phyloP scores from a whole-genome alignment of 169 alveolate genomes.

The Cryptosporidium meleagridis region DNA sequence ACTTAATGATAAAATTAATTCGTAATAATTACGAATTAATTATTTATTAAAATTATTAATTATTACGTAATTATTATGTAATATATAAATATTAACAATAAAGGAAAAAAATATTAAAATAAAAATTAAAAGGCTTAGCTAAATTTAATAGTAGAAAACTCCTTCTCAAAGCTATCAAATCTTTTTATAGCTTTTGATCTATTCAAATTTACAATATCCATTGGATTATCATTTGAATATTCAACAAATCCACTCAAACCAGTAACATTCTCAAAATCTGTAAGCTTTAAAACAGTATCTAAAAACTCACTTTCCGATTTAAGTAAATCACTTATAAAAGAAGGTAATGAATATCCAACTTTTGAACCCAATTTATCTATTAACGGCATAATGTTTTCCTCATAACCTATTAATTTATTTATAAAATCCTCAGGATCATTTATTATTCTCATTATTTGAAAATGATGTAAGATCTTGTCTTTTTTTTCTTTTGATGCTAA shows the following conservation, averaged over 20 bases:
- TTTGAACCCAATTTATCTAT: neutral
- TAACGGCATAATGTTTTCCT: neutral
- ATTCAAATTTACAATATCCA: conserved; percentile 16
- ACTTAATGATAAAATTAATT: neutral
- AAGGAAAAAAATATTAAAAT: neutral
- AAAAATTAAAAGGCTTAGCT: neutral
- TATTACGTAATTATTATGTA: neutral
- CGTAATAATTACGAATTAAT: neutral
- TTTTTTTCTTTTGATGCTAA: conserved; percentile 26
- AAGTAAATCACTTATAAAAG: conserved; percentile 7
- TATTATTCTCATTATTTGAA: conserved; percentile 28
- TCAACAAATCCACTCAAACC: conserved; percentile 56
- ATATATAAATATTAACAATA: neutral
- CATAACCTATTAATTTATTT: neutral
- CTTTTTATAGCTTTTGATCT: conserved; percentile 40
- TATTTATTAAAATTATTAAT: neutral
- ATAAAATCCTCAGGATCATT: conserved; percentile 35
- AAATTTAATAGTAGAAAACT: neutral
- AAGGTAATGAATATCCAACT: conserved; percentile 52
- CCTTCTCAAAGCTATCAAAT: conserved; percentile 32
- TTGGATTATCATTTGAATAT: conserved; percentile 30
- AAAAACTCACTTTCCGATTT: conserved; percentile 1
- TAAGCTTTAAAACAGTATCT: conserved; percentile 33
- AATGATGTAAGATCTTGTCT: no score
- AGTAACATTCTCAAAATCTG: conserved; percentile 34